phyloP scores from a whole-genome alignment of 2,329 filamentous ascomycete genomes.

The Pseudogymnoascus sp. region DNA sequence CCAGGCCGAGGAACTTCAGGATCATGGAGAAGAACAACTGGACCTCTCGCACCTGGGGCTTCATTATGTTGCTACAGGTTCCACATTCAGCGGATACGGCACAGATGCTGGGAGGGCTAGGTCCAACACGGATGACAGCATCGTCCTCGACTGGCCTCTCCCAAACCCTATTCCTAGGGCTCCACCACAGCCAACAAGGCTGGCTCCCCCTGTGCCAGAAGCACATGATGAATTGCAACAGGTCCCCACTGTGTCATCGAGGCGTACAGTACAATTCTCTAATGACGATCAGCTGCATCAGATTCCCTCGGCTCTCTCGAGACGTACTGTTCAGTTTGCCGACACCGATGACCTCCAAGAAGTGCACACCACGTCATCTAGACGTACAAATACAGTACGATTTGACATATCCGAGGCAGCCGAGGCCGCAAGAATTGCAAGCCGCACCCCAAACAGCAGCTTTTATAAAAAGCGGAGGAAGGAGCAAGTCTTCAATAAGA shows the following conservation, averaged over 20 bases:
- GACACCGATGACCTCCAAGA: too few relatives aligned
- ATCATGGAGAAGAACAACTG: background rate
- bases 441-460: too few relatives aligned
- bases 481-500: too few relatives aligned
- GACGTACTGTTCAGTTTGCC: background rate
- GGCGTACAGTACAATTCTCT: background rate
- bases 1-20: background rate
- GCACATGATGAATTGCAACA: background rate
- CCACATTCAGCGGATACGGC: background rate
- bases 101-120: background rate
- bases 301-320: background rate
- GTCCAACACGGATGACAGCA: background rate
- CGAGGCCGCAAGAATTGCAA: too few relatives aligned
- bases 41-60: background rate
- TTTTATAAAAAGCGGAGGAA: too few relatives aligned
- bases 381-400: too few relatives aligned
- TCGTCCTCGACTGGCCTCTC: background rate
- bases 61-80: background rate
- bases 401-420: too few relatives aligned
- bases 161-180: background rate
- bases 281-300: background rate
- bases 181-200: background rate
- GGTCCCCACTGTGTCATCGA: background rate
- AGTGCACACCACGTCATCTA: too few relatives aligned
- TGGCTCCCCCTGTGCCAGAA: background rate